A percentile compares a stretch with the other conserved stretches of the same genome.
phyloP scores from a whole-genome alignment of 2,329 filamentous ascomycete species.

The Monosporascus cannonballus region DNA sequence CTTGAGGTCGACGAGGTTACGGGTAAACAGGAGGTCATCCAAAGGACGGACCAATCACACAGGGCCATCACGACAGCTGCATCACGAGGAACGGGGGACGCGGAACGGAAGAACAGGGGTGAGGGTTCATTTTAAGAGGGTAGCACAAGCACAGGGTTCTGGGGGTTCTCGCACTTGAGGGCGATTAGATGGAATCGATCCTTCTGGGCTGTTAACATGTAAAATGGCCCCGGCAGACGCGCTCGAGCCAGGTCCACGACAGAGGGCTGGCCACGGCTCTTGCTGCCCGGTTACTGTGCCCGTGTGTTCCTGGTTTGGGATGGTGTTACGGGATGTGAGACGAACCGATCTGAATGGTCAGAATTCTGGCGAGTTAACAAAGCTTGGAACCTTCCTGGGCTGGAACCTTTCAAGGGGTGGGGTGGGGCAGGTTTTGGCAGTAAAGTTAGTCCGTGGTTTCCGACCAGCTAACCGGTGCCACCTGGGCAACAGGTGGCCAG shows the following conservation, averaged over 20 bases:
- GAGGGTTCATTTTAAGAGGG: not conserved
- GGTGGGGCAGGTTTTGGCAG: not conserved
- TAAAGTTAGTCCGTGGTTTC: not conserved
- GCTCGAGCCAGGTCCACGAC: not conserved
- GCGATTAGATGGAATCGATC: not conserved
- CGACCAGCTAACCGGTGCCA: not conserved
- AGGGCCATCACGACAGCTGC: slow-evolving; percentile 17
- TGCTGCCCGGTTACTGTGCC: not conserved
- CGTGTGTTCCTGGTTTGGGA: not conserved
- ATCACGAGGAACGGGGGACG: slow-evolving; percentile 4
- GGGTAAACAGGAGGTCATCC: slow-evolving; percentile 25
- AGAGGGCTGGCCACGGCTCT: no score
- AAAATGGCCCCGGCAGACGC: not conserved
- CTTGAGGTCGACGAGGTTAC: slow-evolving; percentile 20
- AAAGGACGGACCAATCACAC: slow-evolving; percentile 16
- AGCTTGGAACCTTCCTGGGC: not conserved
- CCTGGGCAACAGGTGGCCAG: not conserved
- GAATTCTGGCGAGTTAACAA: not conserved
- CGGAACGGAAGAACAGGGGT: not conserved
- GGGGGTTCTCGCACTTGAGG: no score
- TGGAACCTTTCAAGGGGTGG: no score
- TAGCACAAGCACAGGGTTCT: not conserved
- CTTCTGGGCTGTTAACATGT: not conserved
- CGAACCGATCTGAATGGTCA: not conserved
- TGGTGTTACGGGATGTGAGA: not conserved